A percentile compares a stretch with the other conserved stretches of the same genome.
Evolutionary conservation across 257 asterid genomes (phyloP).

Genomic region (Misopates orontium): DNA sequence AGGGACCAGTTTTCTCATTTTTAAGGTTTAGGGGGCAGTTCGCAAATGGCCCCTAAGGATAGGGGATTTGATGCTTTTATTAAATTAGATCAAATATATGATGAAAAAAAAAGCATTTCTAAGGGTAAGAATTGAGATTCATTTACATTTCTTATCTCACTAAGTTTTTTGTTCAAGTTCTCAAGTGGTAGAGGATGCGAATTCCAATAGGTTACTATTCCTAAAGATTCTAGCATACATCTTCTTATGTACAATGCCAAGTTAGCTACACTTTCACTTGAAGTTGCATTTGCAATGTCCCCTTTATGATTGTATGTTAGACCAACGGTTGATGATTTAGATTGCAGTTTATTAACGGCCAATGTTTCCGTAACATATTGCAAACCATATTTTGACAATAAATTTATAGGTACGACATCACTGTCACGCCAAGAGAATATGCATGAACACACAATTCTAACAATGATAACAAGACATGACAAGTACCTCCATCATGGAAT

Average conservation of each 20-base stretch:
- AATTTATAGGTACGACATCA: slow-evolving; percentile 10
- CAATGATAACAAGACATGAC: slow-evolving; percentile 5
- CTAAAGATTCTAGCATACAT: not conserved
- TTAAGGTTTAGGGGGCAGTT: too few species aligned
- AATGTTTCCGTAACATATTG: not conserved
- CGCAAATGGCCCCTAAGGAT: too few species aligned
- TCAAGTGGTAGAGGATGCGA: too few species aligned
- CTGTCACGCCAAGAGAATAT: slow-evolving; percentile 15
- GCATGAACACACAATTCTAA: slow-evolving; percentile 10
- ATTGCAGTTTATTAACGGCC: not conserved
- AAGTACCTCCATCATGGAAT: slow-evolving; percentile 65
- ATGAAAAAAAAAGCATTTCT: too few species aligned
- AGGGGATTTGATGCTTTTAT: too few species aligned
- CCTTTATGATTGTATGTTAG: not conserved
- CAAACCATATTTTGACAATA: not conserved
- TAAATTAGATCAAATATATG: too few species aligned
- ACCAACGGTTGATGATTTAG: not conserved
- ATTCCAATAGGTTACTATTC: too few species aligned
- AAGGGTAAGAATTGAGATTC: too few species aligned
- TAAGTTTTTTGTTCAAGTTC: too few species aligned
- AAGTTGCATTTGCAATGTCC: not conserved
- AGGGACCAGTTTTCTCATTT: too few species aligned
- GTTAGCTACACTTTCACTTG: not conserved
- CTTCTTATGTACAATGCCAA: not conserved
- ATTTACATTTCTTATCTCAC: too few species aligned